Base-by-base conservation (phyloP, 345 rosid species). In the Noccaea bulbosa region DNA sequence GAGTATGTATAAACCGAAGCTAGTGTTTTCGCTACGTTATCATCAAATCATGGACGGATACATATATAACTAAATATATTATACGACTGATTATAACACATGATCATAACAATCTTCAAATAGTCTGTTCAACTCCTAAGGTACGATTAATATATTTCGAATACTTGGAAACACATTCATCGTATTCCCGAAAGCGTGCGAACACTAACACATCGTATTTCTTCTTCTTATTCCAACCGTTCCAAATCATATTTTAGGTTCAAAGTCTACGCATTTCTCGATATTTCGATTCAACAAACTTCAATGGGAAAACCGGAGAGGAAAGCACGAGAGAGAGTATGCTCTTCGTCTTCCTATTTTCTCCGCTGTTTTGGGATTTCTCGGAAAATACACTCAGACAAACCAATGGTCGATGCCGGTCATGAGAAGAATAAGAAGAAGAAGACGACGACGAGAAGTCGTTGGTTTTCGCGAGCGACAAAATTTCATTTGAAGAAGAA, bases 311-410 rank as follows among this genome's bases (percentile, higher is more conserved):
- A 76, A 54, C 53, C 62, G 15, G 74, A 32, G 52, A 71, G 61
- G 34, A 76, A 51, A 47, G 14, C 22, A 12, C 67, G 34, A 40
- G 54, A 71, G 51, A 61, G 63, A 50, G 5, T 17, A 39, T 38
- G 46, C 49, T 72, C 69, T 55, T 62, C 58, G 11, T 45, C 62
- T 27, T 35, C 67, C 10, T 67, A 66, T 49, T 69, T 85, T 51
- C 74, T 82, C 6, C 48, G 80, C 2, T 85, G 86, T 61, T 83
- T 87, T 38, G 85, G 89, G 7, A 61, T 78, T n/a, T 74, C 84
- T 15, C 7, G 70, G 35, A 76, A 69, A 35, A 54, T 38, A 8
- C 78, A 77, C 2, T 34, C 76, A 1, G 43, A 30, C 14, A 59
- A 70, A 56, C 62, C 1, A 38, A 62, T 4, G 1, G 24, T 62